Evolutionary conservation across 192 early-diverging fungal species (phyloP), one percentile per base, ranked within the genome.

Genomic region (Coemansia biformis): DNA sequence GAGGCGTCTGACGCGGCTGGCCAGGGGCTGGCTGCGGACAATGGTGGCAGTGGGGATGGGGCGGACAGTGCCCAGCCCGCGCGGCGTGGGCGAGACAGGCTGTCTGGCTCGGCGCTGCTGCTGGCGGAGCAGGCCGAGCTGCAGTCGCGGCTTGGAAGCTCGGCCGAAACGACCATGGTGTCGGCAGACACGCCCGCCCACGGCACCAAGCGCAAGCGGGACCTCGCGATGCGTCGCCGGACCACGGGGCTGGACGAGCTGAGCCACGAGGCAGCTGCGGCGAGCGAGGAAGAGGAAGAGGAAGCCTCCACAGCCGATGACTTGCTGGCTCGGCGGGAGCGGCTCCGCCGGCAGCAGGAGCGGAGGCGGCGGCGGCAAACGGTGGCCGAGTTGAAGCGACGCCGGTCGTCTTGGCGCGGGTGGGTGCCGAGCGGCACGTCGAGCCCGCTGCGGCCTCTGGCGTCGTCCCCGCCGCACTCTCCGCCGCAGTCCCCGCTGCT

Each of bases 351-450:
- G 38, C 42, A 61, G 35, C 69, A 73, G 50, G 69, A 73, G 57
- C 69, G 69, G n/a, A 47, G 44, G 46, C 57, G 63, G 12, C 62
- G 69, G 3, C 32, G 69, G 7, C 62, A 73, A 51, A 73, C 69
- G 6, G 35, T 66, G 0, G 63, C 62, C 2, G 62, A 56, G 31
- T 49, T 73, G 16, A 65, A 62, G 39, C 54, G 51, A 17, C 62
- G 69, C 12, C 62, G 69, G 46, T 73, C 69, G 36, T 73, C 69
- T 33, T 73, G 69, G 69, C 69, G 53, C 15, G 69, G 69, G 16
- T 72, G 68, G 68, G 37, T 58, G 55, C 55, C 55, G 37, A 43
- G 44, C 37, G 12, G 23, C 35, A 33, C 40, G 18, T 26, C 46
- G 4, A 36, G 39, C 37, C 37, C 19, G 21, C 30, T 22, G 21